phyloP scores from a whole-genome alignment of 208 protist species.

The Trypanosoma cruzi region DNA sequence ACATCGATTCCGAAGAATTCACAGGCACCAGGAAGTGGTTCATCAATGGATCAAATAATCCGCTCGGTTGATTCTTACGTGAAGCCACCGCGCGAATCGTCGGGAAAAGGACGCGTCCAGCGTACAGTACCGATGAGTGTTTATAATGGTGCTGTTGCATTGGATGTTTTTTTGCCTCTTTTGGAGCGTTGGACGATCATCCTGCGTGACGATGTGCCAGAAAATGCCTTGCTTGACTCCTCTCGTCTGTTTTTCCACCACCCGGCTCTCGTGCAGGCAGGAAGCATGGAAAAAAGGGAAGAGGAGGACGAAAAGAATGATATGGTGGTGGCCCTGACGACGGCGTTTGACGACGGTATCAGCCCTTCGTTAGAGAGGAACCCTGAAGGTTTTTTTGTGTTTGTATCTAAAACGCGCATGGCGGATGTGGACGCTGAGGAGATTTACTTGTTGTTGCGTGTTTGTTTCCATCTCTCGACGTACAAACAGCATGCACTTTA shows the following conservation, averaged over 20 bases:
- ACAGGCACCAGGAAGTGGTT: not conserved
- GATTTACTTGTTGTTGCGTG: slow-evolving; percentile 24
- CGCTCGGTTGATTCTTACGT: not conserved
- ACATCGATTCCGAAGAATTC: not conserved
- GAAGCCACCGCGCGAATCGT: not conserved
- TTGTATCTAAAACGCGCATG: slow-evolving; percentile 9
- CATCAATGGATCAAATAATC: not conserved
- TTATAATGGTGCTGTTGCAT: slow-evolving; percentile 25
- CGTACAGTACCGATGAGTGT: slow-evolving; percentile 23
- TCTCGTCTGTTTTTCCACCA: not conserved
- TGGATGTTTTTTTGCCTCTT: slow-evolving; percentile 26
- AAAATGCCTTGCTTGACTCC: slow-evolving; percentile 29
- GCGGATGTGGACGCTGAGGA: slow-evolving; percentile 22
- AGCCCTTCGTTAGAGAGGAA: not conserved
- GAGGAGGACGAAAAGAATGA: not conserved
- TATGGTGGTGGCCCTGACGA: not conserved
- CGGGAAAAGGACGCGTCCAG: not conserved
- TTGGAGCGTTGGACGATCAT: slow-evolving; percentile 27
- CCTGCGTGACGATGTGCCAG: not conserved
- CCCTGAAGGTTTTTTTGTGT: not conserved
- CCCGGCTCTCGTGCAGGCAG: not conserved
- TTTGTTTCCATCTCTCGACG: slow-evolving; percentile 24
- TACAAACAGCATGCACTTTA: slow-evolving; percentile 29
- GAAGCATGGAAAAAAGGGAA: not conserved
- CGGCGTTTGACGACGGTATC: not conserved